Percentiles rank a stretch among this genome's conserved stretches.
Evolutionary conservation across 345 rosid species (phyloP).

Genomic region (Litchi chinensis): DNA sequence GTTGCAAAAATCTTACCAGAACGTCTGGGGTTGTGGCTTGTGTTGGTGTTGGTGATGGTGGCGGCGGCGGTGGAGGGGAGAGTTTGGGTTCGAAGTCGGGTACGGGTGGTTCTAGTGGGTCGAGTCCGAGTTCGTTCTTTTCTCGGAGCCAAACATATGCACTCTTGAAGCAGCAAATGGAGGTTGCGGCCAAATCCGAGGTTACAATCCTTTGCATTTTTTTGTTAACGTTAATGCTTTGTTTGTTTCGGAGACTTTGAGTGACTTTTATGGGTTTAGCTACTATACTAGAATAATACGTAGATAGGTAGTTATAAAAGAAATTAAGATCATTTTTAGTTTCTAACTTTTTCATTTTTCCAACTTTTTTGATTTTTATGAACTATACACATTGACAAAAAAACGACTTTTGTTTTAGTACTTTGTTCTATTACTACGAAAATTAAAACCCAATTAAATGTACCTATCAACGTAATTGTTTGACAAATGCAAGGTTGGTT

Average conservation of each 20-base stretch:
- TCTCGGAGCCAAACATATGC: constrained; percentile 64
- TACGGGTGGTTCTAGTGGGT: constrained; percentile 24
- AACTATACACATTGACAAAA: too few species aligned
- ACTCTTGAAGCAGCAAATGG: constrained; percentile 64
- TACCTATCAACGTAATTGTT: too few species aligned
- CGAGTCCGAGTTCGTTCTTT: constrained; percentile 35
- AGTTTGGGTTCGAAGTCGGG: constrained; percentile 37
- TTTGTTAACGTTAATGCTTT: background rate
- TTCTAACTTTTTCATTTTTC: too few species aligned
- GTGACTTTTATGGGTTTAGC: too few species aligned
- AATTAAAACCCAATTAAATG: background rate
- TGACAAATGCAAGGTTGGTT: too few species aligned
- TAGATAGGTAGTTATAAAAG: too few species aligned
- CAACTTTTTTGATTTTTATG: too few species aligned
- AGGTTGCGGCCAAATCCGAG: constrained; percentile 71
- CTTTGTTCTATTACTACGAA: background rate
- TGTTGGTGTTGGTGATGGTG: constrained; percentile 40
- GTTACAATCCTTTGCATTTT: constrained; percentile 23
- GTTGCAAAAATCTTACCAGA: constrained; percentile 25
- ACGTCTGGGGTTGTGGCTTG: constrained; percentile 40
- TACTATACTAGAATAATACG: too few species aligned
- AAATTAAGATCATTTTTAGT: too few species aligned
- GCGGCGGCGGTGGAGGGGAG: constrained; percentile 33
- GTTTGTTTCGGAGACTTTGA: too few species aligned
- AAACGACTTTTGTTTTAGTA: background rate